Conservation (phyloP, 768 basidiomycete genomes). For the Mycena vitilis region DNA sequence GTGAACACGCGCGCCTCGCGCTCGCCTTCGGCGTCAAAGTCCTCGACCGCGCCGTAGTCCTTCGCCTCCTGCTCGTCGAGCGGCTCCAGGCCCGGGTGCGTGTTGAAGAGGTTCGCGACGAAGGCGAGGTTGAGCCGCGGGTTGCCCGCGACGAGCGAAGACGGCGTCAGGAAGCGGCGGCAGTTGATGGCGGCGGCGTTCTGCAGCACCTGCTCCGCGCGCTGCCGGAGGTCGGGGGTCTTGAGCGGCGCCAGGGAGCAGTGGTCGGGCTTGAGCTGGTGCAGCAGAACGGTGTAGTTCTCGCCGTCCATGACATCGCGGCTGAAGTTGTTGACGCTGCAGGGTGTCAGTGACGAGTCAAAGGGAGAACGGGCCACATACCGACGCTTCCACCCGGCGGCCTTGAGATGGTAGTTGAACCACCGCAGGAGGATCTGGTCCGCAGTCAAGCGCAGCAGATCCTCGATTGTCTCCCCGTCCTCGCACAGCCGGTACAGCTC, state of each 20-base stretch:
- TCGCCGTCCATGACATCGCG: constrained; percentile 97
- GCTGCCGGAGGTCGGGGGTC: constrained; percentile 81
- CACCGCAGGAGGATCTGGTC: constrained; percentile 98
- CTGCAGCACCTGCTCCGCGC: constrained; percentile 94
- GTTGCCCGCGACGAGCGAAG: constrained; percentile 93
- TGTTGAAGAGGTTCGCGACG: constrained; percentile 99
- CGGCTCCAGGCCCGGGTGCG: constrained; percentile 93
- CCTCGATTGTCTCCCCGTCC: constrained; percentile 97
- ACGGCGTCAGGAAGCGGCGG: constrained; percentile 93
- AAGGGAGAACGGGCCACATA: constrained; percentile 41
- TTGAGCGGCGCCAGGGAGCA: constrained; percentile 94
- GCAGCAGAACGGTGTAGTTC: constrained; percentile 95
- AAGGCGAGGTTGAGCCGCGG: constrained; percentile 98
- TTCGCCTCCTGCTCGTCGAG: constrained; percentile 95
- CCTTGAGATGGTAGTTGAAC: constrained; percentile 99
- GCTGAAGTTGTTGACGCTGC: constrained; percentile 96
- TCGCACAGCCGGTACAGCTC: constrained; percentile 96
- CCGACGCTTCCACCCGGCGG: constrained; percentile 92
- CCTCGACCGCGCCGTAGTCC: constrained; percentile 89
- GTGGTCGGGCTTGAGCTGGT: constrained; percentile 94
- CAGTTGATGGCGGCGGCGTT: constrained; percentile 95
- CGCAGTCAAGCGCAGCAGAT: constrained; percentile 91
- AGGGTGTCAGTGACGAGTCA: background rate
- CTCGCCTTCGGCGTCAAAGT: constrained; percentile 99
- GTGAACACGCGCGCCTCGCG: constrained; percentile 98